Percentiles rank a stretch among this genome's conserved stretches.
Conservation (phyloP, 176 grass and related monocot species). For the Avena atlantica region DNA sequence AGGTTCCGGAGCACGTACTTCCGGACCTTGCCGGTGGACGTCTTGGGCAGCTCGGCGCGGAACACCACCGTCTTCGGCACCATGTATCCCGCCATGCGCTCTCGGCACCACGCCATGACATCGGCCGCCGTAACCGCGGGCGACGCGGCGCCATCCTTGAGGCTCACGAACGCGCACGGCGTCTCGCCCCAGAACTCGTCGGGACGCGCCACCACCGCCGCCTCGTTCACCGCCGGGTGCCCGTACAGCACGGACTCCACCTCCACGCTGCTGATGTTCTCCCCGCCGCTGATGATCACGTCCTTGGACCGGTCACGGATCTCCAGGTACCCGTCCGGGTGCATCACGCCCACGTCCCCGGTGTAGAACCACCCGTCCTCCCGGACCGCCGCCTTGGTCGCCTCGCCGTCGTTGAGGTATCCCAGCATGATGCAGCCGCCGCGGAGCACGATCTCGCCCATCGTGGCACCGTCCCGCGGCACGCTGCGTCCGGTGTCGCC, state of each 20-base stretch:
- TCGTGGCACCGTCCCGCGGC: conserved; percentile 53
- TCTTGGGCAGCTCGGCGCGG: too few species aligned
- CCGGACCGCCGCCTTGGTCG: conserved; percentile 48
- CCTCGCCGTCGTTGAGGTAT: conserved; percentile 59
- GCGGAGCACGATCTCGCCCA: conserved; percentile 78
- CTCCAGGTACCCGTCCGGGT: conserved; percentile 81
- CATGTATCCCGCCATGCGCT: too few species aligned
- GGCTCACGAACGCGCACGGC: conserved; percentile 83
- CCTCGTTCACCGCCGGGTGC: conserved; percentile 76
- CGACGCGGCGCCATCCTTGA: conserved; percentile 27
- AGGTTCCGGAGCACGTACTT: too few species aligned
- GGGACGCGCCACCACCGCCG: conserved; percentile 71
- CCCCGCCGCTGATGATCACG: conserved; percentile 91
- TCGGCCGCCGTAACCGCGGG: too few species aligned
- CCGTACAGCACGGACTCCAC: conserved; percentile 79
- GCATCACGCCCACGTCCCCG: conserved; percentile 81
- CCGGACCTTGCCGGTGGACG: too few species aligned
- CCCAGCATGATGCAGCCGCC: conserved; percentile 69
- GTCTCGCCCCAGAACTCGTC: conserved; percentile 92
- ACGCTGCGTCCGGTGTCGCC: conserved; percentile 56
- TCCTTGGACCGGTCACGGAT: conserved; percentile 92
- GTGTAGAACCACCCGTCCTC: conserved; percentile 85
- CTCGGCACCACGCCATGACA: too few species aligned
- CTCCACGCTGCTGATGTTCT: conserved; percentile 98
- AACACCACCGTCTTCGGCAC: too few species aligned